Evolutionary conservation across 2,329 filamentous ascomycete species (phyloP), one percentile per base, ranked within the genome.

Genomic region (Ilyonectria sp.): DNA sequence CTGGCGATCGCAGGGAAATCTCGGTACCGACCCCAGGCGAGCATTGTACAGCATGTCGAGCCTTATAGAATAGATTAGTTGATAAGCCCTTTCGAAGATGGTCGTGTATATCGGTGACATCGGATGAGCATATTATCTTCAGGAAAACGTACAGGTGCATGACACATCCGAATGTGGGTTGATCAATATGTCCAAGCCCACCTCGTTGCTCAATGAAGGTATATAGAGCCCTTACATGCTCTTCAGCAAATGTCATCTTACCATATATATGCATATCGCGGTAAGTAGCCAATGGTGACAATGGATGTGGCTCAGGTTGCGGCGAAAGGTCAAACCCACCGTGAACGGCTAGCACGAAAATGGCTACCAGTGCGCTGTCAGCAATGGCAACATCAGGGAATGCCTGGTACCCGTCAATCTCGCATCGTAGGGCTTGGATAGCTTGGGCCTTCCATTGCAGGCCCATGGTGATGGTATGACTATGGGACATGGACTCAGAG

Each of bases 231-330:
- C 26, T 29, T 13, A 50, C 23, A 19, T 50, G 47, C 26, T 50
- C 47, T 26, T 50, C 47, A 11, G 19, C 47, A 29, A 50, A 50
- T 8, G 21, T 29, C 47, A 50, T 50, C 47, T 11, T 50, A 21
- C 47, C 19, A 50, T 50, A 50, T 6, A 50, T 50, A 21, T 50
- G 47, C 47, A 50, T 50, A 50, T 50, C 47, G 47, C 47, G 47
- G 21, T 50, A 50, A 29, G 47, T 50, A 26, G 47, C 47, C 21
- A 50, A 50, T 50, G 47, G 47, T 29, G 47, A 50, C 47, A 50
- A 29, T 26, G 47, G 47, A 29, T 50, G 47, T 26, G 21, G 47
- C 21, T 50, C 21, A 50, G 19, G 47, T 6, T 23, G 21, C 11
- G 21, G 47, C 47, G 47, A 50, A 26, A 50, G 23, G 19, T 50